A percentile compares a stretch with the other conserved stretches of the same genome.
These are phyloP conservation scores for Dryadomyces sulphureus DNA, from an alignment of 2,329 filamentous ascomycete species.

Conservation along the genomic window DNA sequence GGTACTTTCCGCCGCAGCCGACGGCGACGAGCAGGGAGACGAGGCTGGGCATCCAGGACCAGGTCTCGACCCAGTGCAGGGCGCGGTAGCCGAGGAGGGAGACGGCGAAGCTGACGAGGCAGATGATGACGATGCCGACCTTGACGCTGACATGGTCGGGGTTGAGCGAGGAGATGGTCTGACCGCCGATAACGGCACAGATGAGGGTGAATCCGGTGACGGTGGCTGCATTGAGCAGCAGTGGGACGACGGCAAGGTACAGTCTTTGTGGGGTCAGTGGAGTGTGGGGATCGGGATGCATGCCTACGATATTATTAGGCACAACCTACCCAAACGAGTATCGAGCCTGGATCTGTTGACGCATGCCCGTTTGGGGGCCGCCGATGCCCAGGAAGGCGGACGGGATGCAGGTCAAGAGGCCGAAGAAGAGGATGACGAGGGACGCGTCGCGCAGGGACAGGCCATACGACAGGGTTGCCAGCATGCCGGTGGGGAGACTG, in stretches of 20 bases:
- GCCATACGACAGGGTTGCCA: conserved; percentile 38
- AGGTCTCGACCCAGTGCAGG: conserved; percentile 39
- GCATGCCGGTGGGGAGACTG: conserved; percentile 42
- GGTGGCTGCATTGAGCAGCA: conserved; percentile 40
- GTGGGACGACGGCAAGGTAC: conserved; percentile 34
- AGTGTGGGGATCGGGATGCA: no score
- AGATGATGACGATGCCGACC: conserved; percentile 42
- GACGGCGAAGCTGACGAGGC: conserved; percentile 34
- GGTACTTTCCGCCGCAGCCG: conserved; percentile 35
- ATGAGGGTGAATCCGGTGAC: conserved; percentile 43
- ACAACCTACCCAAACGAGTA: conserved; percentile 38
- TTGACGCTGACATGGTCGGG: conserved; percentile 30
- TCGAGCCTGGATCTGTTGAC: conserved; percentile 45
- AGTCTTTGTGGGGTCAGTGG: conserved; percentile 14
- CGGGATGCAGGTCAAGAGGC: conserved; percentile 34
- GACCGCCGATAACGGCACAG: conserved; percentile 40
- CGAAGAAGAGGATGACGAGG: conserved; percentile 45
- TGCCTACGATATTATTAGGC: no score
- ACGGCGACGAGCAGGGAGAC: conserved; percentile 35
- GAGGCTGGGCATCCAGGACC: conserved; percentile 40
- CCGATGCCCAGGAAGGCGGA: conserved; percentile 40
- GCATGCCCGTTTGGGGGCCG: conserved; percentile 40
- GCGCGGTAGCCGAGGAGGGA: conserved; percentile 40
- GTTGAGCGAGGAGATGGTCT: conserved; percentile 32
- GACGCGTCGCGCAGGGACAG: conserved; percentile 39